These are phyloP conservation scores for Vanrija pseudolonga DNA, from an alignment of 1,284 basidiomycete genomes.

Conservation along the genomic window DNA sequence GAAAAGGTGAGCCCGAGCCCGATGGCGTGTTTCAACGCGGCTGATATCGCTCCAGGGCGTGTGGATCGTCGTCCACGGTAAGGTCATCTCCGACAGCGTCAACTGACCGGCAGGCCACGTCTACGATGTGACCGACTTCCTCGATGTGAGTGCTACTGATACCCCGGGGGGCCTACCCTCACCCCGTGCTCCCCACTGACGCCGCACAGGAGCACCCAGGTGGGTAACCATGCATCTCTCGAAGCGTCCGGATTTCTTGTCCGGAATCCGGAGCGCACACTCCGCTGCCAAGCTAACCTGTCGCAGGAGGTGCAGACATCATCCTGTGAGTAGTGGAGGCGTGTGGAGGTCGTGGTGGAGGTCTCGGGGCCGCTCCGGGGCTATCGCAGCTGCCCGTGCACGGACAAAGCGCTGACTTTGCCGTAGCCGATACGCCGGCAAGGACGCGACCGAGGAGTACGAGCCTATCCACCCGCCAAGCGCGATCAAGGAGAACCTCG, in stretches of 20 bases:
- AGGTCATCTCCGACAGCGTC: constrained; percentile 22
- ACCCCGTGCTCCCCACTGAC: neutral
- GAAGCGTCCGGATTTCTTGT: neutral
- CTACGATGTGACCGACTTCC: constrained; percentile 73
- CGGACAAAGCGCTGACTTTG: neutral
- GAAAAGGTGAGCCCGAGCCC: constrained; percentile 36
- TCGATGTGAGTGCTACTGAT: constrained; percentile 56
- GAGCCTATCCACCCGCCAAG: constrained; percentile 85
- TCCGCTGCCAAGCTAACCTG: neutral
- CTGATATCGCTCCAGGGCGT: constrained; percentile 56
- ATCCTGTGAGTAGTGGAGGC: constrained; percentile 47
- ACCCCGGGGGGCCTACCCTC: neutral
- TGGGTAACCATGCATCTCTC: constrained; percentile 29
- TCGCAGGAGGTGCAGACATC: constrained; percentile 59
- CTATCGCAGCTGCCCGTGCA: neutral
- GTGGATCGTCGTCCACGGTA: constrained; percentile 85
- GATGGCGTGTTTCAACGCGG: neutral
- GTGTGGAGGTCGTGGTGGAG: no score
- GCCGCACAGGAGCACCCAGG: constrained; percentile 60
- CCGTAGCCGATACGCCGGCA: constrained; percentile 62
- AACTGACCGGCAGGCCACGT: constrained; percentile 54
- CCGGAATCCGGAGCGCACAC: no score
- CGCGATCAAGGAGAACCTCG: constrained; percentile 76
- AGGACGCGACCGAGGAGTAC: constrained; percentile 74
- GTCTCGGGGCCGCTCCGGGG: neutral